Percentiles rank a stretch among this genome's conserved stretches.
Evolutionary conservation across 2,329 filamentous ascomycete species (phyloP).

Genomic region (Lachnellula cervina): DNA sequence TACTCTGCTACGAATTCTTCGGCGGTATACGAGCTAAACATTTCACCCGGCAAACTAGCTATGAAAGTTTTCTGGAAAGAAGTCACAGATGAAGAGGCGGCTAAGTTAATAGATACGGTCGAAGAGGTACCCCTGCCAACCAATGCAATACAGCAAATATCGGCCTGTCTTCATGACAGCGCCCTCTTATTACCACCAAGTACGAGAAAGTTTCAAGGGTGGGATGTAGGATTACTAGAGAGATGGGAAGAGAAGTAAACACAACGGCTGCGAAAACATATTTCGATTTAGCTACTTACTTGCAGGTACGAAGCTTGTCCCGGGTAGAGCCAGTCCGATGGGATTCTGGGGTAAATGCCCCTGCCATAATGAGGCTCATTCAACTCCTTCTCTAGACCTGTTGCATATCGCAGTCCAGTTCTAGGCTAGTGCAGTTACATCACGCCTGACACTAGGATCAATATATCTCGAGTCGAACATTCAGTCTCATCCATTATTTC

Average conservation of each 20-base stretch:
- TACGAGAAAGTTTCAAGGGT: constrained; percentile 58
- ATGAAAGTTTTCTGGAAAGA: constrained; percentile 29
- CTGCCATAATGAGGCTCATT: background rate
- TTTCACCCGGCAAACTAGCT: constrained; percentile 11
- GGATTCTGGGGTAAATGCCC: background rate
- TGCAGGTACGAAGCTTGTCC: background rate
- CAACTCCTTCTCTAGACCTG: background rate
- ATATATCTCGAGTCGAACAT: background rate
- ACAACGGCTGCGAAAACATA: background rate
- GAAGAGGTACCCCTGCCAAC: constrained; percentile 54
- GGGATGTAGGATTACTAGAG: constrained; percentile 61
- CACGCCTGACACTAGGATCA: background rate
- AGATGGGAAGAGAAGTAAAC: constrained; percentile 38
- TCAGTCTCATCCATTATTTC: constrained; percentile 15
- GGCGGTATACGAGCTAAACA: background rate
- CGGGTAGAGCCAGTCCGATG: background rate
- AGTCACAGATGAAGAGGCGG: constrained; percentile 8
- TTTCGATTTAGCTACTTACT: background rate
- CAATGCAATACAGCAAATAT: constrained; percentile 44
- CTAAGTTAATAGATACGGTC: constrained; percentile 30
- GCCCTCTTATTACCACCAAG: constrained; percentile 48
- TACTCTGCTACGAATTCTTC: constrained; percentile 3
- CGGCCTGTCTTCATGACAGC: constrained; percentile 42
- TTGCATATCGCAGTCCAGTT: background rate
- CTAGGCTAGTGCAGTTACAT: background rate